Conservation (phyloP, 345 rosid species). For the Lepidium aucheri region DNA sequence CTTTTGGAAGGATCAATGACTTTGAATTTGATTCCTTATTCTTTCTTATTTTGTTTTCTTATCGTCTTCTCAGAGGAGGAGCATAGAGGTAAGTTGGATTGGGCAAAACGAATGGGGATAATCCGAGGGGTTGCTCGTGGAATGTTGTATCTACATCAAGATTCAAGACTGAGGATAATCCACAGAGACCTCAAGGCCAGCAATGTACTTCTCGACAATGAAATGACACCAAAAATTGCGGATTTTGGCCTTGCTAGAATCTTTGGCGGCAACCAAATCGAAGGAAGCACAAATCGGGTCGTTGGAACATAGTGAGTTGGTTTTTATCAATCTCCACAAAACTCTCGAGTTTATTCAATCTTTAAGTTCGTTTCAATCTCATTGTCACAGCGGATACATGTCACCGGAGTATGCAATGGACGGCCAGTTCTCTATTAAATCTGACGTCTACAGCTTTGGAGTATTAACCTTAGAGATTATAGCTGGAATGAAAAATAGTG, state of each 20-base stretch:
- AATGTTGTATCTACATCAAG: slow-evolving; percentile 38
- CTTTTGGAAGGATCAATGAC: not conserved
- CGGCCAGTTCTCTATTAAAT: slow-evolving; percentile 11
- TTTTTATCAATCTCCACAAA: not conserved
- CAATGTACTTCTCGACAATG: slow-evolving; percentile 28
- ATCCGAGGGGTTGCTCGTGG: slow-evolving; percentile 32
- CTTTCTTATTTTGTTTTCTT: not conserved
- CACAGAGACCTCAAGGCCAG: slow-evolving; percentile 31
- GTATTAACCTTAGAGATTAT: slow-evolving; percentile 24
- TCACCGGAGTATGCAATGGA: slow-evolving; percentile 29
- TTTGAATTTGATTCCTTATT: not conserved
- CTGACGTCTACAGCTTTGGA: slow-evolving; percentile 27
- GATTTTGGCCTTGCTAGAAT: slow-evolving; percentile 27
- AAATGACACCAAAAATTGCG: slow-evolving; percentile 26
- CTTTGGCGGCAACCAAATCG: slow-evolving; percentile 20
- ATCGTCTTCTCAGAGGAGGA: not conserved
- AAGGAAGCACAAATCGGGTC: slow-evolving; percentile 11
- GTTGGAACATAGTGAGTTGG: slow-evolving; percentile 27
- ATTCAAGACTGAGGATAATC: slow-evolving; percentile 31
- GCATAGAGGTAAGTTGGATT: slow-evolving; percentile 17
- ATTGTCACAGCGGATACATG: slow-evolving; percentile 21
- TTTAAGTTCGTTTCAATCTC: not conserved
- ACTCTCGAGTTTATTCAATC: not conserved
- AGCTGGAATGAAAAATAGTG: slow-evolving; percentile 12
- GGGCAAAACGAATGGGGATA: slow-evolving; percentile 18